Evolutionary conservation across 257 asterid species (phyloP), one percentile per base, ranked within the genome.

Genomic region (Osmanthus fragrans): DNA sequence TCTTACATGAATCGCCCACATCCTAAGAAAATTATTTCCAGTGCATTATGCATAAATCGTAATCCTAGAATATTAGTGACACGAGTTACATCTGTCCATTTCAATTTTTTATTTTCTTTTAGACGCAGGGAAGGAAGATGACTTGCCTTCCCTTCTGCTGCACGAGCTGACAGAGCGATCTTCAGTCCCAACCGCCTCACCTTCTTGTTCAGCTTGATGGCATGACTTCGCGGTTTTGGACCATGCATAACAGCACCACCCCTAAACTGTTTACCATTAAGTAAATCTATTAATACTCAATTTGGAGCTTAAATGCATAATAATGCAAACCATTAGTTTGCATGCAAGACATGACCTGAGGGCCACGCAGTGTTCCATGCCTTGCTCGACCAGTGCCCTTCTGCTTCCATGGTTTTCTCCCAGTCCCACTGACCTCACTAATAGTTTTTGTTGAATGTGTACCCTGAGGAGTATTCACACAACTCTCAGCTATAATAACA

Each of bases 71-170:
- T 60, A 15, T 9, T 21, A 10, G 8, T 9, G 34, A 56, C 4
- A 29, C 13, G 33, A 23, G 34, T 27, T 63, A 63, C 32, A 63
- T 63, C 11, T 63, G 34, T 10, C 10, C 19, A 63, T 63, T 27
- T 27, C 16, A 7, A 16, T 63, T 23, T 25, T 60, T 58, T 9
- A 23, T 63, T 63, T 63, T 8, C 7, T 63, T 63, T 11, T 23
- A 23, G 69, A 63, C 34, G 34, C 15, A 63, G 19, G 15, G 54
- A 12, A 19, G n/a, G 34, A 63, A 16, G 69, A 63, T 63, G 34
- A 84, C 95, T 88, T 89, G 86, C 99, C 97, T 94, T 94, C 77
- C 99, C 99, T 87, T 94, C 97, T 16, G 99, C 97, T 36, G 94
- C 94, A 83, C 94, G 92, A 70, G 96, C 99, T 39, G 99, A 84